These are phyloP conservation scores for Mollisiaceae sp. DNA, from an alignment of 2,329 filamentous ascomycete genomes.

Conservation along the genomic window DNA sequence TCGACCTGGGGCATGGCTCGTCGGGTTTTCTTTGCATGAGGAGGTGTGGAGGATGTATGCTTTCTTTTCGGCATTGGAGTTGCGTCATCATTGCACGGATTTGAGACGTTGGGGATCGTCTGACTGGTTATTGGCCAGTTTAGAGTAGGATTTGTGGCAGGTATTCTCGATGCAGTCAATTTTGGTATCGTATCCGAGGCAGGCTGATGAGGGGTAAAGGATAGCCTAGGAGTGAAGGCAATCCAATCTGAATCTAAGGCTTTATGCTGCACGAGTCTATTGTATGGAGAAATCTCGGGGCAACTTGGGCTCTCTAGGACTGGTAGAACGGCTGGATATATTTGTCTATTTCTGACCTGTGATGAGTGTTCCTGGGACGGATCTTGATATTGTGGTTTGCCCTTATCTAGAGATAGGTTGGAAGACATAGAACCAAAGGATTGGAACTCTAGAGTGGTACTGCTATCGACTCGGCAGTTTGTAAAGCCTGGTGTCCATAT, in stretches of 20 bases:
- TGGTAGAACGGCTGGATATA: background rate
- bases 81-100: background rate
- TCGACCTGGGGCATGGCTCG: constrained; percentile 6
- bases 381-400: background rate
- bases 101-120: background rate
- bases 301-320: background rate
- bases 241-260: constrained; percentile 3
- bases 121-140: constrained; percentile 26
- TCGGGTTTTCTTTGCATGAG: constrained; percentile 23
- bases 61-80: constrained; percentile 28
- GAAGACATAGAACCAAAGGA: background rate
- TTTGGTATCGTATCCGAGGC: background rate
- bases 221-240: background rate
- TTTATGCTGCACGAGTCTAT: background rate
- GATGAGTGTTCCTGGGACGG: background rate
- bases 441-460: background rate
- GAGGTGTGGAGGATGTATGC: constrained; percentile 22
- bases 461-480: background rate
- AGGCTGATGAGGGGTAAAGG: background rate
- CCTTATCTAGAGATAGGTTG: background rate
- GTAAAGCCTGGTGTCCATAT: background rate
- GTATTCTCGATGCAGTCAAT: background rate
- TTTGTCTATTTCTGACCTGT: background rate
- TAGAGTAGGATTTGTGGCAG: constrained; percentile 5
- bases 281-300: background rate